phyloP scores from a whole-genome alignment of 2,329 filamentous ascomycete genomes.

The Aphanoascus verrucosus region DNA sequence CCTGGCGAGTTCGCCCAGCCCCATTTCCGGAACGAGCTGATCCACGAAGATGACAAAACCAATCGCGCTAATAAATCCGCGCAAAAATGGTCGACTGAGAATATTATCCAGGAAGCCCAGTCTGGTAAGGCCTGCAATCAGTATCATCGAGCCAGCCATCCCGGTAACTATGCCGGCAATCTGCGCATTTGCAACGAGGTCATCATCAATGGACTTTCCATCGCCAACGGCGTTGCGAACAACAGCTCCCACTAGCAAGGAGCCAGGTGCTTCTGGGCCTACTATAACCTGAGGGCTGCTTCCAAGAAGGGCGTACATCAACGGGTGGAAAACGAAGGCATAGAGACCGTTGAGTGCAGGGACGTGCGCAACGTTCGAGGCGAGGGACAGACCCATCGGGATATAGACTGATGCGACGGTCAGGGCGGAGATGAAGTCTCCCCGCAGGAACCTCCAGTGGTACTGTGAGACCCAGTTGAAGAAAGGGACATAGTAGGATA shows the following conservation, averaged over 20 bases:
- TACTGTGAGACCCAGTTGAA: slow-evolving; percentile 88
- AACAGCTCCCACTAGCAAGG: slow-evolving; percentile 77
- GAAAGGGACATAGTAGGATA: slow-evolving; percentile 87
- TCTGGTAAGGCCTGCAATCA: slow-evolving; percentile 74
- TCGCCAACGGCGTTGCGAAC: slow-evolving; percentile 65
- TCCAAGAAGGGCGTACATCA: slow-evolving; percentile 83
- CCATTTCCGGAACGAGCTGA: slow-evolving; percentile 83
- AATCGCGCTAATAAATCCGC: slow-evolving; percentile 95
- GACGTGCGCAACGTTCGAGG: slow-evolving; percentile 82
- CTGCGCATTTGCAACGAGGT: slow-evolving; percentile 63
- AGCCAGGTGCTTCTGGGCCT: slow-evolving; percentile 88
- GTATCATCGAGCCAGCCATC: slow-evolving; percentile 75
- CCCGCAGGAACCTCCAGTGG: slow-evolving; percentile 65
- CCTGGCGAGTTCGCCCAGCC: slow-evolving; percentile 57
- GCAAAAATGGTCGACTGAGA: slow-evolving; percentile 77
- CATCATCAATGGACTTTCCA: slow-evolving; percentile 53
- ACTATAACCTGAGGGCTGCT: slow-evolving; percentile 90
- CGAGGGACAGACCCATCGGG: slow-evolving; percentile 89
- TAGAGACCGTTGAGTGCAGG: slow-evolving; percentile 91
- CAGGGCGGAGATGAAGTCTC: slow-evolving; percentile 76
- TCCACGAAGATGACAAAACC: slow-evolving; percentile 94
- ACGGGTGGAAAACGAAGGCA: slow-evolving; percentile 81
- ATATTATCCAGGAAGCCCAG: slow-evolving; percentile 92
- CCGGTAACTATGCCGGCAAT: slow-evolving; percentile 82
- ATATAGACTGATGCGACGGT: slow-evolving; percentile 99